Evolutionary conservation across 495 filamentous ascomycete species (phyloP), one percentile per base, ranked within the genome.

Genomic region (Apodospora peruviana): DNA sequence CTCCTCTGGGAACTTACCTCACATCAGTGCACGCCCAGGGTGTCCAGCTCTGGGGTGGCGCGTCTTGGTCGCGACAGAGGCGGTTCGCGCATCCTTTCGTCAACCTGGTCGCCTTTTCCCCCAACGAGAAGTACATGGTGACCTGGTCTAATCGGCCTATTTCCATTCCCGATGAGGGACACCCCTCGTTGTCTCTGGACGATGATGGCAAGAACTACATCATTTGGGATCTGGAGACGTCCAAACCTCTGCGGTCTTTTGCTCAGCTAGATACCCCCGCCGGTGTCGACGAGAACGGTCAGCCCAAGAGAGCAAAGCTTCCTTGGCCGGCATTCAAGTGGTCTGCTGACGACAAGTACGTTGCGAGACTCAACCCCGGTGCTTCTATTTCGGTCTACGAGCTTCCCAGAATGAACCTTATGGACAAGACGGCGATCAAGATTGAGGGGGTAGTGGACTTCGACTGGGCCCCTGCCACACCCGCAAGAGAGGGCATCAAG

Each of bases 261-360:
- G 82, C 87, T 21, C 91, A 87, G 47, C 77, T 95, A 57, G 93
- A 97, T 48, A 62, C 81, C 23, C 81, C 86, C 18, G 83, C 84
- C 37, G 75, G 74, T 40, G 75, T 72, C 22, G 64, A 61, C 29
- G 50, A 68, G 38, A 51, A 62, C 19, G 62, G 49, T 32, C 49
- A 56, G 11, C 89, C 86, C 58, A 82, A 86, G 54, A 85, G 83
- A 10, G 86, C 88, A 70, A 96, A 96, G 77, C 83, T 94, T 45
- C 87, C 91, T 56, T 98, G 93, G 93, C 93, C 93, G 20, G 90
- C 91, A 11, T 98, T 98, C 80, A 98, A 98, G 70, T 98, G 93
- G 93, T 96, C 91, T 39, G 73, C 93, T 4, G 93, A 98, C 61
- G 89, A 95, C 74, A 91, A 91, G 66, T 98, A 96, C 66, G 90